Conservation (phyloP, 139 green algal genomes). For the Yamagishiella unicocca region DNA sequence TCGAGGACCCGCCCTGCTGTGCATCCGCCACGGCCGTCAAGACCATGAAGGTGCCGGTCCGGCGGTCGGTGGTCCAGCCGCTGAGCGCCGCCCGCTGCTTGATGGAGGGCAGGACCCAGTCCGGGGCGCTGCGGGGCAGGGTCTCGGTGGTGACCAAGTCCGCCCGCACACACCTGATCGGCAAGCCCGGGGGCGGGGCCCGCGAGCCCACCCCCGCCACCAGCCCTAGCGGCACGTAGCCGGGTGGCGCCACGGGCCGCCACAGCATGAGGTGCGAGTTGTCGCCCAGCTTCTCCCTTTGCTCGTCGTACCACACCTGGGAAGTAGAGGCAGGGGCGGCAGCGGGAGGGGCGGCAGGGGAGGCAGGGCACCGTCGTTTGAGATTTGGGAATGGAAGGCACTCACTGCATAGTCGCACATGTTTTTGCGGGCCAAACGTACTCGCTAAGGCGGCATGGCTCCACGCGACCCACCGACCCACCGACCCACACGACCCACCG, state of each 20-base stretch:
- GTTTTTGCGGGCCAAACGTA: neutral
- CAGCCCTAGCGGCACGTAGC: slow-evolving; percentile 88
- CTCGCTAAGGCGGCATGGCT: too few species aligned
- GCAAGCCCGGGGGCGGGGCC: slow-evolving; percentile 21
- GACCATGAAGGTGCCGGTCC: slow-evolving; percentile 68
- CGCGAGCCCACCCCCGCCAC: slow-evolving; percentile 58
- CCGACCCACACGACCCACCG: too few species aligned
- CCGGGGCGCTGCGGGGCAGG: slow-evolving; percentile 34
- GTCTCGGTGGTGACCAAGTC: slow-evolving; percentile 47
- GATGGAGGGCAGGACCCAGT: slow-evolving; percentile 44
- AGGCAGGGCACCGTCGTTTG: too few species aligned
- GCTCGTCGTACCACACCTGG: slow-evolving; percentile 80
- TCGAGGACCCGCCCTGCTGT: too few species aligned
- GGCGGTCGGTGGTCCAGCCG: slow-evolving; percentile 75
- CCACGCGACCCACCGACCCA: too few species aligned
- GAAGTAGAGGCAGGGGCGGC: neutral
- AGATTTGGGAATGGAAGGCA: too few species aligned
- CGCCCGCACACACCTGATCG: slow-evolving; percentile 56
- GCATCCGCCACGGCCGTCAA: too few species aligned
- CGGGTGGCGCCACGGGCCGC: slow-evolving; percentile 77
- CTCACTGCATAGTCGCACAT: neutral
- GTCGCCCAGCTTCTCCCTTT: slow-evolving; percentile 51
- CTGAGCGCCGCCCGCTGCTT: slow-evolving; percentile 49
- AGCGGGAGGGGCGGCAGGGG: neutral
- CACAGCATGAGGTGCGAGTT: slow-evolving; percentile 76